Conservation (phyloP, 306 rosid species). For the Vigna reflexopilosa region DNA sequence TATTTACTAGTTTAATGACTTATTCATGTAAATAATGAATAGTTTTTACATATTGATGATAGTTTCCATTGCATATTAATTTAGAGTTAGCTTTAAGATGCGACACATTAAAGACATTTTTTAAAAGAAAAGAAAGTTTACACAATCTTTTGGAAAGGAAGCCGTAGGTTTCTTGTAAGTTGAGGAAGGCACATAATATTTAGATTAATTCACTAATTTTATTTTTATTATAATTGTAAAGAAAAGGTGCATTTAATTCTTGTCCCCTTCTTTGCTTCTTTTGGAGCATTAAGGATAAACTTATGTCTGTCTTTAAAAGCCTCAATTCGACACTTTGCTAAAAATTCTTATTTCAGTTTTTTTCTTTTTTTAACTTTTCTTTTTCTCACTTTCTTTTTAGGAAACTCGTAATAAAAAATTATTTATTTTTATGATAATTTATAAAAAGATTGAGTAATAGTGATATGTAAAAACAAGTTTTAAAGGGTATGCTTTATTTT, state of each 20-base stretch:
- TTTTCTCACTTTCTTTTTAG: constrained; percentile 12
- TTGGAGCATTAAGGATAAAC: constrained; percentile 10
- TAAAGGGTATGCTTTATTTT: neutral
- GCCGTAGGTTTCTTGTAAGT: constrained; percentile 61
- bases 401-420: neutral
- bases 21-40: neutral
- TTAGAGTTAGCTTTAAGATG: neutral
- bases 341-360: constrained; percentile 31
- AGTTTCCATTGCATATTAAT: neutral
- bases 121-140: constrained; percentile 38
- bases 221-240: constrained; percentile 5
- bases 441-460: neutral
- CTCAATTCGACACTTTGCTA: constrained; percentile 33
- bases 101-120: constrained; percentile 1
- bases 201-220: constrained; percentile 33
- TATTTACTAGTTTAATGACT: too few species aligned
- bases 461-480: neutral
- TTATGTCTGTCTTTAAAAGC: constrained; percentile 31
- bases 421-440: constrained; percentile 5
- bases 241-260: constrained; percentile 10
- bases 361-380: neutral
- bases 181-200: constrained; percentile 63
- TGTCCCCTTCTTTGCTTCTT: constrained; percentile 39
- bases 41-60: neutral
- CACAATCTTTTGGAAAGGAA: constrained; percentile 44